A percentile compares a stretch with the other conserved stretches of the same genome.
These are phyloP conservation scores for Sambucus nigra DNA, from an alignment of 129 eudicot species.

Conservation along the genomic window DNA sequence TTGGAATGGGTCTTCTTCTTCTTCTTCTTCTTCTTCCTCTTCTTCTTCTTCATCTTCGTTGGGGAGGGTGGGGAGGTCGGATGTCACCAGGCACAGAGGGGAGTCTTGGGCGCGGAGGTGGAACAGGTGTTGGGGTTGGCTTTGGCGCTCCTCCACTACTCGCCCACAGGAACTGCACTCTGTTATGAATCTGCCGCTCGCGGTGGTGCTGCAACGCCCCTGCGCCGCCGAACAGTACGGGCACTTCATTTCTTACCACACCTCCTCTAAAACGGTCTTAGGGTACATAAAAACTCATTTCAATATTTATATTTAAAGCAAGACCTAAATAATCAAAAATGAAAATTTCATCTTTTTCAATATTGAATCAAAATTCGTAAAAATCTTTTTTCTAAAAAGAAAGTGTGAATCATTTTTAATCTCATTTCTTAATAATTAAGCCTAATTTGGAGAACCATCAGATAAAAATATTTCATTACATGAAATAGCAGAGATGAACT, in stretches of 20 bases:
- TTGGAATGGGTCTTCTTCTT: conserved; percentile 78
- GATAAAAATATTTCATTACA: no score
- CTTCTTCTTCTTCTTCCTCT: conserved; percentile 9
- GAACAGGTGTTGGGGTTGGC: conserved; percentile 84
- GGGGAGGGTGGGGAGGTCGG: conserved; percentile 74
- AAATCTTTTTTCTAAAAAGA: no score
- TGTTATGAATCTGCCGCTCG: conserved; percentile 55
- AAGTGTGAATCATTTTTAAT: no score
- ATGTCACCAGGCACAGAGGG: conserved; percentile 81
- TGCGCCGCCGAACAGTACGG: conserved; percentile 69
- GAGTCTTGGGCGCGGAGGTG: conserved; percentile 89
- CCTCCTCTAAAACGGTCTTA: no score
- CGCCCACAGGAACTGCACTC: conserved; percentile 97
- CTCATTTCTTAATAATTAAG: no score
- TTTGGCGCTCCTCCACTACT: conserved; percentile 74
- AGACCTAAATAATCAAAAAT: no score
- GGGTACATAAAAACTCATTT: no score
- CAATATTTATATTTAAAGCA: no score
- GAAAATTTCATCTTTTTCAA: no score
- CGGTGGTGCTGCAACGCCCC: conserved; percentile 82
- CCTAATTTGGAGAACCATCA: no score
- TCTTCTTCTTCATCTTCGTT: conserved; percentile 15
- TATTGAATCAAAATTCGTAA: no score
- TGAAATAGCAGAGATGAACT: no score
- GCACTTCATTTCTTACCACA: conserved; percentile 34